Base-by-base conservation (phyloP, 768 basidiomycete species). In the Auricularia sp. region DNA sequence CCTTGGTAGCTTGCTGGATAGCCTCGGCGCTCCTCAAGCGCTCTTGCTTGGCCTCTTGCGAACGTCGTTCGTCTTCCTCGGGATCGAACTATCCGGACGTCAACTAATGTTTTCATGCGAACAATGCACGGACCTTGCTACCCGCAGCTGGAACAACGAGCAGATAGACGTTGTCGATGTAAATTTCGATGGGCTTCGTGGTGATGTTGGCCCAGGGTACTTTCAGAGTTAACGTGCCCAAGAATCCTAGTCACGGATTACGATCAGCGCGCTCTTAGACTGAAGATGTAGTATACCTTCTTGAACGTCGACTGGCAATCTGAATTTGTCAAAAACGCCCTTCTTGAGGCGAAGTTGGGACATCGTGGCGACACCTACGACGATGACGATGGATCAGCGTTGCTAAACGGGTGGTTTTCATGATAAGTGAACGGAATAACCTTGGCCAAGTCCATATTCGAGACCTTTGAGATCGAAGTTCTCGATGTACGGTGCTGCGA, bases 381-480 rank as follows among this genome's bases (percentile, higher is more conserved):
- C 39, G 39, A 42, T 42, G 39, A 42, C 39, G 39, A 42, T 42
- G 39, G 8, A 42, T 42, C 39, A 42, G 39, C 39, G 39, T 42
- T 14, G 8, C 13, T 42, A 14, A 7, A 42, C 10, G 8, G 61
- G 66, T 68, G 67, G 39, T 14, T 14, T 7, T 42, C 1, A 1
- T 5, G 4, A 7, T 7, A 5, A 14, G 39, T 42, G 70, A 7
- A 42, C 8, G 39, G 7, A 64, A 74, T 67, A 73, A 84, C 93
- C 94, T 81, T 91, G 89, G 65, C 84, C 89, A 68, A 96, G 90
- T 16, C 92, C 94, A 80, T 96, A 89, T 72, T 94, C 94, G 61
- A 98, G 89, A 75, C 95, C 92, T 73, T 92, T 89, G 73, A 94
- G 84, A 75, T 98, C 94, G 74, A 99, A 78, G 73, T 98, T 96